phyloP scores from a whole-genome alignment of 2,329 filamentous ascomycete species.

The Leptographium galeiforme region DNA sequence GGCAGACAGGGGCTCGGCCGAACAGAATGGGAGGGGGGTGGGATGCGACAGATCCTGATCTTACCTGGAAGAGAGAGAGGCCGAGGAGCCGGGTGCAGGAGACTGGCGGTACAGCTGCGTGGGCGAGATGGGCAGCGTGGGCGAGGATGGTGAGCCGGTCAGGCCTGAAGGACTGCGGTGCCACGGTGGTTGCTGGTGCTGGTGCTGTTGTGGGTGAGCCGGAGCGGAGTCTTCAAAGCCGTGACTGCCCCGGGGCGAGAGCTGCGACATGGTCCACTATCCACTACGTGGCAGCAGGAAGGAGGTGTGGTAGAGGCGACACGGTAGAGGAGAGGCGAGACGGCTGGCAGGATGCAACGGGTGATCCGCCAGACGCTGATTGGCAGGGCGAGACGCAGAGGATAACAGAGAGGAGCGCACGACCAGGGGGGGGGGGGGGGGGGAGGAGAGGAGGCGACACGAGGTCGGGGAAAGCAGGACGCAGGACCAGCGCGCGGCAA shows the following conservation, averaged over 20 bases:
- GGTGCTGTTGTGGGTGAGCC: neutral
- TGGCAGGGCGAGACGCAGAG: neutral
- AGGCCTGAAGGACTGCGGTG: slow-evolving; percentile 1
- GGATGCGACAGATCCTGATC: slow-evolving; percentile 7
- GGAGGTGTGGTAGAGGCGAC: neutral
- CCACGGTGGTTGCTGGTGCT: neutral
- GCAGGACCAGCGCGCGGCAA: slow-evolving; percentile 17
- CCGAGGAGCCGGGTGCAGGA: slow-evolving; percentile 4
- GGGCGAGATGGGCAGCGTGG: slow-evolving; percentile 5
- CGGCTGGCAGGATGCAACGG: neutral
- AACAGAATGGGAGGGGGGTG: neutral
- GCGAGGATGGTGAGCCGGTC: slow-evolving; percentile 10
- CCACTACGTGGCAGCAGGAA: slow-evolving; percentile 12
- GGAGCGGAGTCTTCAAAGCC: slow-evolving; percentile 11
- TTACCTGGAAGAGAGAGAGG: slow-evolving; percentile 13
- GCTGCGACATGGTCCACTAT: slow-evolving; percentile 39
- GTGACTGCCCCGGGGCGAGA: slow-evolving; percentile 31
- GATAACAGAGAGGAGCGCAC: neutral
- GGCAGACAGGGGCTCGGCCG: neutral
- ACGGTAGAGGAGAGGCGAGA: neutral
- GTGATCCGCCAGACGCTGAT: neutral
- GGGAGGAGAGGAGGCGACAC: neutral
- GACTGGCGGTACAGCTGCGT: neutral
- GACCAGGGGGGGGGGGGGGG: too few species aligned
- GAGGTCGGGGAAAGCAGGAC: slow-evolving; percentile 7